Conservation (phyloP, 805 yeast species). For the Grigorovia jiainica region DNA sequence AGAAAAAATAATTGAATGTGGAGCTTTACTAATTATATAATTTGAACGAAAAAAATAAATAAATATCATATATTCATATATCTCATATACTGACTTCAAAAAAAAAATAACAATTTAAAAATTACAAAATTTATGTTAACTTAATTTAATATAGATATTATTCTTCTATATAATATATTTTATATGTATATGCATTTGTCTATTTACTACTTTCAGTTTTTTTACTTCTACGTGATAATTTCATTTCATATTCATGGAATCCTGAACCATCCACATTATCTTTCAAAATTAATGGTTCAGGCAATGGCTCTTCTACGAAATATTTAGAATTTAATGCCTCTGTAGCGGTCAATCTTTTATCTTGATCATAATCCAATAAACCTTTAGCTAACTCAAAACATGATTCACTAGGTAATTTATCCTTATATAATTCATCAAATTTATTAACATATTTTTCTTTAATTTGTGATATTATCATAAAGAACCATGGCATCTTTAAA, state of each 20-base stretch:
- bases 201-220: neutral
- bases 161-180: too few species aligned
- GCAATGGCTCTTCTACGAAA: conserved; percentile 59
- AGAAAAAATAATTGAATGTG: conserved; percentile 1
- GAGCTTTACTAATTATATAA: neutral
- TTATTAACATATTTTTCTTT: conserved; percentile 18
- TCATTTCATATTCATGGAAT: conserved; percentile 87
- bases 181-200: too few species aligned
- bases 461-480: conserved; percentile 57
- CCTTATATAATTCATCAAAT: conserved; percentile 36
- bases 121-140: too few species aligned
- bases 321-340: conserved; percentile 64
- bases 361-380: conserved; percentile 62
- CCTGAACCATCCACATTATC: conserved; percentile 49
- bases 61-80: too few species aligned
- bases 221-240: conserved; percentile 32
- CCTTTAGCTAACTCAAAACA: conserved; percentile 57
- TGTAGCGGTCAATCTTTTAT: conserved; percentile 52
- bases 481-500: conserved; percentile 86
- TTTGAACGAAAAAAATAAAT: too few species aligned
- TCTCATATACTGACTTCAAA: too few species aligned
- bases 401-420: conserved; percentile 36
- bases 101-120: too few species aligned
- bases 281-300: conserved; percentile 49
- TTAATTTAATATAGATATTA: too few species aligned